Evolutionary conservation across 2,329 filamentous ascomycete genomes (phyloP).

Genomic region (Cladophialophora chaetospira): DNA sequence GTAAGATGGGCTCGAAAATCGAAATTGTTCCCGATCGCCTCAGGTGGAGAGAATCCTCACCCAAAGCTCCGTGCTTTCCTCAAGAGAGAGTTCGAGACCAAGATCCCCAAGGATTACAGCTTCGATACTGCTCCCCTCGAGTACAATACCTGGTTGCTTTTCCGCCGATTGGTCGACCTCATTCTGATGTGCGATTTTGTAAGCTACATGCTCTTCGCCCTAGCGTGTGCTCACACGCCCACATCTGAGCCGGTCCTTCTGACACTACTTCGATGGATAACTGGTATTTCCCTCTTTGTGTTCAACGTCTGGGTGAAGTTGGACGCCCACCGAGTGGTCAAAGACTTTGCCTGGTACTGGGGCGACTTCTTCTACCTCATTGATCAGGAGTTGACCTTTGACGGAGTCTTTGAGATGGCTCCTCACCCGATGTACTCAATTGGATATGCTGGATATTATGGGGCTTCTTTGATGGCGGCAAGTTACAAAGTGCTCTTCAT

Average conservation of each 20-base stretch:
- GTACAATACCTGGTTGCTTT: slow-evolving; percentile 99
- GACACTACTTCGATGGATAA: slow-evolving; percentile 72
- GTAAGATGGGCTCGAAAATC: slow-evolving; percentile 85
- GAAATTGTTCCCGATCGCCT: slow-evolving; percentile 81
- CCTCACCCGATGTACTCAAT: slow-evolving; percentile 99
- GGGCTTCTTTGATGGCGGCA: slow-evolving; percentile 95
- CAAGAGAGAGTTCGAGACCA: slow-evolving; percentile 88
- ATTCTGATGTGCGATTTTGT: slow-evolving; percentile 99
- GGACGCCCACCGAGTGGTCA: slow-evolving; percentile 95
- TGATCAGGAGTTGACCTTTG: slow-evolving; percentile 95
- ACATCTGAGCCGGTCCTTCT: slow-evolving; percentile 69
- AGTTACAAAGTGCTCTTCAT: slow-evolving; percentile 98
- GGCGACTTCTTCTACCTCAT: slow-evolving; percentile 99
- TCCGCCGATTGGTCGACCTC: slow-evolving; percentile 90
- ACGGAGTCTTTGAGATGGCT: slow-evolving; percentile 98
- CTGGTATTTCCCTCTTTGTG: slow-evolving; percentile 75
- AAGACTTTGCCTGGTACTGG: slow-evolving; percentile 99
- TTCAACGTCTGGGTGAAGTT: slow-evolving; percentile 99
- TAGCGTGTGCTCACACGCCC: slow-evolving; percentile 79
- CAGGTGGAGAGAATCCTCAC: slow-evolving; percentile 77
- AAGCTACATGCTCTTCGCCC: slow-evolving; percentile 93
- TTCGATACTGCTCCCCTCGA: slow-evolving; percentile 92
- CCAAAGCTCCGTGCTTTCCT: slow-evolving; percentile 81
- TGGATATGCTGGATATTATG: slow-evolving; percentile 96
- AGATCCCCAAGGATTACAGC: slow-evolving; percentile 89